A percentile compares a stretch with the other conserved stretches of the same genome.
Evolutionary conservation across 768 basidiomycete genomes (phyloP).

Genomic region (Rickenella mellea): DNA sequence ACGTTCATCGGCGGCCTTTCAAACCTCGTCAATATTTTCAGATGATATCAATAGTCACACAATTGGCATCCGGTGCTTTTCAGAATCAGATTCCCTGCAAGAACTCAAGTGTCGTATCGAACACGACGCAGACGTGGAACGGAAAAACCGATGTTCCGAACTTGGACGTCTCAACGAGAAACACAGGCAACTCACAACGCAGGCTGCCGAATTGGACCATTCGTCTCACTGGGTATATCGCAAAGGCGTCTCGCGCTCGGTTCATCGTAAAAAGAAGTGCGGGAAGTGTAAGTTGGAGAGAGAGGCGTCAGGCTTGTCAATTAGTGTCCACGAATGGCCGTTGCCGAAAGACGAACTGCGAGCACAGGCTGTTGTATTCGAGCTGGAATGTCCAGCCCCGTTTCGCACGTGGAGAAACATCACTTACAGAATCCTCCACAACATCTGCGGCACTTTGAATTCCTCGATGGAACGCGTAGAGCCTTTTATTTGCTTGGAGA

Average conservation of each 20-base stretch:
- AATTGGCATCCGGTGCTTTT: slow-evolving; percentile 28
- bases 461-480: neutral
- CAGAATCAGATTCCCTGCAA: slow-evolving; percentile 12
- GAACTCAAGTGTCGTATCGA: slow-evolving; percentile 20
- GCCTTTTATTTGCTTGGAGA: slow-evolving; percentile 11
- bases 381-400: slow-evolving; percentile 26
- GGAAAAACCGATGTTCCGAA: slow-evolving; percentile 17
- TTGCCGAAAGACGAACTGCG: slow-evolving; percentile 19
- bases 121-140: slow-evolving; percentile 11
- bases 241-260: too few species aligned
- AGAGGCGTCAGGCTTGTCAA: slow-evolving; percentile 13
- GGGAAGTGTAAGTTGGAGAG: slow-evolving; percentile 17
- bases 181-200: slow-evolving; percentile 10
- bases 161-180: slow-evolving; percentile 13
- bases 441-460: slow-evolving; percentile 19
- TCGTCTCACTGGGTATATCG: slow-evolving; percentile 1
- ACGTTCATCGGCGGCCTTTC: too few species aligned
- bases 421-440: slow-evolving; percentile 28
- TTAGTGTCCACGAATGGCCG: slow-evolving; percentile 37
- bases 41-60: slow-evolving; percentile 6
- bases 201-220: slow-evolving; percentile 8
- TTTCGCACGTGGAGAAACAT: slow-evolving; percentile 35
- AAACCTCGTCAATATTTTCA: slow-evolving; percentile 31
- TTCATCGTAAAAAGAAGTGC: slow-evolving; percentile 12
- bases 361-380: slow-evolving; percentile 29